These are phyloP conservation scores for Chaetothyriales sp. DNA, from an alignment of 2,329 filamentous ascomycete species.

Conservation along the genomic window DNA sequence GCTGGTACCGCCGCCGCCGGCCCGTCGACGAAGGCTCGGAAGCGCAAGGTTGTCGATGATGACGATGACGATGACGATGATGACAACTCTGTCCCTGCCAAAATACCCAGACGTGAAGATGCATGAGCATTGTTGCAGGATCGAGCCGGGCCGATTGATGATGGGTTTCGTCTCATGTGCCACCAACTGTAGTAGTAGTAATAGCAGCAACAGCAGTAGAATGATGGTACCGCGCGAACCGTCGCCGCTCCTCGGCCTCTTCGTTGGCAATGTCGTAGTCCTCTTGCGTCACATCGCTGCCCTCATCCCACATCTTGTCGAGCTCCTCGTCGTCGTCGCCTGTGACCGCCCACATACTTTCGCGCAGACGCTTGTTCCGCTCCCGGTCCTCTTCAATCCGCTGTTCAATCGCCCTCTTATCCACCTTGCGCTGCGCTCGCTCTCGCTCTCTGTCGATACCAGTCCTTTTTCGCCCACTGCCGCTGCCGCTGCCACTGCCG, in stretches of 20 bases:
- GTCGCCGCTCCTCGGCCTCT: conserved; percentile 45
- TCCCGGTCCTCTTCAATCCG: conserved; percentile 94
- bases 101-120: conserved; percentile 5
- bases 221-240: conserved; percentile 17
- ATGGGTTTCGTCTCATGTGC: background rate
- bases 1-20: conserved; percentile 18
- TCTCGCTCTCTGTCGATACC: conserved; percentile 18
- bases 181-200: background rate
- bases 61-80: conserved; percentile 15
- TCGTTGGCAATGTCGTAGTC: conserved; percentile 65
- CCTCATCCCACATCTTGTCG: conserved; percentile 71
- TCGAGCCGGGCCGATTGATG: background rate
- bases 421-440: conserved; percentile 36
- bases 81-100: conserved; percentile 8
- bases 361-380: conserved; percentile 76
- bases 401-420: conserved; percentile 85
- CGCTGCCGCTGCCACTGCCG: conserved; percentile 3
- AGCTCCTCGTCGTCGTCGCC: conserved; percentile 54
- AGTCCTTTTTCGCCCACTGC: conserved; percentile 2
- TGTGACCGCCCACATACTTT: conserved; percentile 83
- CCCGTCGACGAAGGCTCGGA: conserved; percentile 13
- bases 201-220: background rate
- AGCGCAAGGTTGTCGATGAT: conserved; percentile 20
- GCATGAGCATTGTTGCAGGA: background rate
- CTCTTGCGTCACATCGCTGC: conserved; percentile 73